Base-by-base conservation (phyloP, 2,329 filamentous ascomycete species). In the Ophiosphaerella herpotricha region DNA sequence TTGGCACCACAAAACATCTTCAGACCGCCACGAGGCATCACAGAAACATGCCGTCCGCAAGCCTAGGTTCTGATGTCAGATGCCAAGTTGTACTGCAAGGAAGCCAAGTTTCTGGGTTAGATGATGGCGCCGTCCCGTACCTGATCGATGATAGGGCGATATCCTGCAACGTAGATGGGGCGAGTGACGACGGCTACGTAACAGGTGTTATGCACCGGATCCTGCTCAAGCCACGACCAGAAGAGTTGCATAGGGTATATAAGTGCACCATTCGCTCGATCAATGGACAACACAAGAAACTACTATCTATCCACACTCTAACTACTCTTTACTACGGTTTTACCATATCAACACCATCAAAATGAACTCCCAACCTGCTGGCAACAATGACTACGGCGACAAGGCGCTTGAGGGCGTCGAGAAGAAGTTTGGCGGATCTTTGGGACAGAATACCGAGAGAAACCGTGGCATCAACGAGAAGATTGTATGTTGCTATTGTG, bases 381-480 rank as follows among this genome's bases (percentile, higher is more conserved):
- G 43, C 38, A 45, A 48, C 39, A 47, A 58, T 40, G 55, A 58
- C 41, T 55, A 55, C 37, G 40, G 53, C 24, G 53, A 58, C 55
- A 58, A 58, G 42, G 55, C 52, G 21, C 53, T 58, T 24, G 55
- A 56, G 26, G 37, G 49, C 39, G 55, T 45, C 24, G 66, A 48
- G 75, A 77, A 77, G 68, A 81, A 80, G 67, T 72, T 71, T 52
- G 79, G 80, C 14, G 64, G 65, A 40, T 47, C 56, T 12, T 39
- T 39, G 52, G 67, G 66, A 36, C 54, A 61, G 29, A 50, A 70
- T 39, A 32, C 75, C 67, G 26, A 74, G 67, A 67, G 76, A 76
- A 67, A 63, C 61, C 14, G 75, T 74, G 65, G 59, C 7, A 50
- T 66, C 29, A 73, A 73, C 48, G 70, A 73, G 64, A 73, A 73